A percentile compares a stretch with the other conserved stretches of the same genome.
Evolutionary conservation across 1,139 yeast species (phyloP).

Genomic region (Taphrina flavorubra): DNA sequence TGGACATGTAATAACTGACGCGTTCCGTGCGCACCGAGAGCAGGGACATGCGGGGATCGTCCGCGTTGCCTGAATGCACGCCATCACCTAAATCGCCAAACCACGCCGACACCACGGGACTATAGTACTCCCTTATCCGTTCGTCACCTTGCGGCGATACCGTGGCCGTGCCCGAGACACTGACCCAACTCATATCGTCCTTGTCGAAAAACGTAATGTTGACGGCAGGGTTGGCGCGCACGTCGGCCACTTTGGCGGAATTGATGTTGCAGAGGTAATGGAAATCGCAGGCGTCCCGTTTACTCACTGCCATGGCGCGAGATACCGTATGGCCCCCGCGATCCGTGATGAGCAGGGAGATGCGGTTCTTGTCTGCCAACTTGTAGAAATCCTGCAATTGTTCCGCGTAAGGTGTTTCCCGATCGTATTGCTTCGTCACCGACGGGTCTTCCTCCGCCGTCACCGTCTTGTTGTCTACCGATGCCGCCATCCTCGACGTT

Average conservation of each 20-base stretch:
- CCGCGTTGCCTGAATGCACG: slow-evolving; percentile 34
- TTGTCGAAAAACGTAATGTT: slow-evolving; percentile 34
- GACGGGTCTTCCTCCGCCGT: slow-evolving; percentile 33
- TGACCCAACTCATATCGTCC: slow-evolving; percentile 28
- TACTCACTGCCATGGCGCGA: slow-evolving; percentile 38
- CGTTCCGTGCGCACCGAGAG: slow-evolving; percentile 30
- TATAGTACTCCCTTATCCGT: slow-evolving; percentile 32
- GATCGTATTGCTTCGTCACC: slow-evolving; percentile 35
- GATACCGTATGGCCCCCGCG: slow-evolving; percentile 26
- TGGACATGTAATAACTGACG: slow-evolving; percentile 31
- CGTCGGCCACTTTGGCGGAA: slow-evolving; percentile 26
- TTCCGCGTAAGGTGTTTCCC: slow-evolving; percentile 31
- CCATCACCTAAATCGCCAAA: slow-evolving; percentile 33
- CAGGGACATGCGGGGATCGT: slow-evolving; percentile 36
- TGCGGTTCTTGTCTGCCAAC: slow-evolving; percentile 31
- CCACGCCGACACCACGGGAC: slow-evolving; percentile 39
- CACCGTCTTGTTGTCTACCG: slow-evolving; percentile 10
- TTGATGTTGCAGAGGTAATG: slow-evolving; percentile 36
- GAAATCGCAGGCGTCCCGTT: slow-evolving; percentile 35
- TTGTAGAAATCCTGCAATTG: slow-evolving; percentile 34
- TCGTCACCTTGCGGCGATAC: slow-evolving; percentile 17
- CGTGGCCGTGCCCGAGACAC: slow-evolving; percentile 36
- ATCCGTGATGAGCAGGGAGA: slow-evolving; percentile 32
- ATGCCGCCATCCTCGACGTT: slow-evolving; percentile 9
- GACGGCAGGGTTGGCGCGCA: background rate